A percentile compares a stretch with the other conserved stretches of the same genome.
phyloP scores from a whole-genome alignment of 768 basidiomycete genomes.

The Boletus vermiculosoides region DNA sequence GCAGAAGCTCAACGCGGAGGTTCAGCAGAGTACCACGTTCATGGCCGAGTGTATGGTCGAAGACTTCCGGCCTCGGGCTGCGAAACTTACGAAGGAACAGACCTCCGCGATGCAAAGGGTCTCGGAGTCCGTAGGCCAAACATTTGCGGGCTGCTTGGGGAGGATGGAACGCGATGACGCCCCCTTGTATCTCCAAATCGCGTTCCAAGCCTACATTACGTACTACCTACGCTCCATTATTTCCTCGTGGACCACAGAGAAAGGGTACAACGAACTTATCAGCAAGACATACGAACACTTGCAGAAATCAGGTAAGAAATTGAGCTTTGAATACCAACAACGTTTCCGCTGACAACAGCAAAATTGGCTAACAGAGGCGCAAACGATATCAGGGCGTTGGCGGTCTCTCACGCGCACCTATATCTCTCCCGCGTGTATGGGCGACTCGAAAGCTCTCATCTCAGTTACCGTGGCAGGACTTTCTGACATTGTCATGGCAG shows the following conservation, averaged over 20 bases:
- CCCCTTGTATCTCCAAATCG: slow-evolving; percentile 7
- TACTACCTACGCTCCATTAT: background rate
- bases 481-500: slow-evolving; percentile 7
- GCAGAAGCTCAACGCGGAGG: slow-evolving; percentile 14
- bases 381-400: slow-evolving; percentile 13
- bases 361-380: slow-evolving; percentile 3
- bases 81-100: background rate
- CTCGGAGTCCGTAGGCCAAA: background rate
- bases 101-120: background rate
- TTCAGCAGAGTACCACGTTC: slow-evolving; percentile 7
- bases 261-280: slow-evolving; percentile 1
- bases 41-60: slow-evolving; percentile 7
- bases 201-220: slow-evolving; percentile 10
- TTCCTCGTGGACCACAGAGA: slow-evolving; percentile 14
- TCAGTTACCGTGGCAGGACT: background rate
- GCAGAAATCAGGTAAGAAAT: slow-evolving; percentile 5
- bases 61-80: background rate
- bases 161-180: background rate
- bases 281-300: slow-evolving; percentile 7
- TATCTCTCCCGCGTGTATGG: slow-evolving; percentile 1
- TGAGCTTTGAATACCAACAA: background rate
- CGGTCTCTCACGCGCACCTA: slow-evolving; percentile 12
- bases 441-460: background rate
- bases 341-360: background rate
- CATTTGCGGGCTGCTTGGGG: background rate